Evolutionary conservation across 2,329 filamentous ascomycete genomes (phyloP).

Genomic region (Apiospora kogelbergensis): DNA sequence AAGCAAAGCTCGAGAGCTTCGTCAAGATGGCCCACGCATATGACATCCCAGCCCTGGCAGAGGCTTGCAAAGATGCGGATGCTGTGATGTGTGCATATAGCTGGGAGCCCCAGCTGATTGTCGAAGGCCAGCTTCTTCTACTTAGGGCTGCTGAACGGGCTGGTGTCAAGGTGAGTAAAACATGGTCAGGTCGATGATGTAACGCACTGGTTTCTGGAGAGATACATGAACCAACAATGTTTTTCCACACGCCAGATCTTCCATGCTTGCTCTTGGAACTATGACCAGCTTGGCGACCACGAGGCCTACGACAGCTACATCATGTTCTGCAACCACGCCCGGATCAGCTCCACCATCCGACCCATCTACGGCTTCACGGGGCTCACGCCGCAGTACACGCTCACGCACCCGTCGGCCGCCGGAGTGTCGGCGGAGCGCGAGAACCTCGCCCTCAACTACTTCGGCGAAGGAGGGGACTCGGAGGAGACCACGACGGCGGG

Average conservation of each 20-base stretch:
- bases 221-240: background rate
- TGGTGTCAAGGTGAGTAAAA: constrained; percentile 20
- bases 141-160: constrained; percentile 36
- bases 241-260: constrained; percentile 17
- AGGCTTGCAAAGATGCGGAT: constrained; percentile 33
- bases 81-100: constrained; percentile 35
- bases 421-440: background rate
- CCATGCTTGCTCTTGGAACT: constrained; percentile 31
- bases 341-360: constrained; percentile 23
- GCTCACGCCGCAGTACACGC: background rate
- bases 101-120: constrained; percentile 20
- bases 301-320: constrained; percentile 31
- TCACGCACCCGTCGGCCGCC: background rate
- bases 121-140: constrained; percentile 36
- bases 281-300: constrained; percentile 30
- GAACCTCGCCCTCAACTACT: background rate
- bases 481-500: constrained; percentile 1
- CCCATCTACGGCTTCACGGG: constrained; percentile 30
- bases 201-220: background rate
- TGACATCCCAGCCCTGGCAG: constrained; percentile 32
- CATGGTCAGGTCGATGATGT: background rate
- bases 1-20: constrained; percentile 27
- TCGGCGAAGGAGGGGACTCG: background rate
- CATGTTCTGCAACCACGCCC: constrained; percentile 28
- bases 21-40: constrained; percentile 25